Percentiles rank a stretch among this genome's conserved stretches.
These are phyloP conservation scores for Lactifluus echinatus DNA, from an alignment of 768 basidiomycete genomes.

Conservation along the genomic window DNA sequence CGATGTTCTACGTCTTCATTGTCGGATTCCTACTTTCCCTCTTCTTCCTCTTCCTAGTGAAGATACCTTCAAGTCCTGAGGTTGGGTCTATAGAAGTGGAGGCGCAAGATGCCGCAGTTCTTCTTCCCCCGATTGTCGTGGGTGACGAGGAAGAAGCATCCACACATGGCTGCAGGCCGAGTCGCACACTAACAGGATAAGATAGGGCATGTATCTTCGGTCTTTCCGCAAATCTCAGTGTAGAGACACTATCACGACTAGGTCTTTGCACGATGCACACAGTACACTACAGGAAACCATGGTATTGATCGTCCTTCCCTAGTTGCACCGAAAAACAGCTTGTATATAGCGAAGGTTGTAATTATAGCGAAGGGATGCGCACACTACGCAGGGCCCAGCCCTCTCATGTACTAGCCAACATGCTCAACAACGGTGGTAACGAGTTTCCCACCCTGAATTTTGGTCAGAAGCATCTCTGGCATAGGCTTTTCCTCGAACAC, in stretches of 20 bases:
- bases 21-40: slow-evolving; percentile 35
- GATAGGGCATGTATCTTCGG: too few relatives aligned
- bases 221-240: too few relatives aligned
- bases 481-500: slow-evolving; percentile 83
- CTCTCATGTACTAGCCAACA: slow-evolving; percentile 34
- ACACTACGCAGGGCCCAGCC: neutral
- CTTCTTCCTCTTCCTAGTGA: slow-evolving; percentile 39
- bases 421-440: slow-evolving; percentile 90
- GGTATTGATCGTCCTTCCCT: too few relatives aligned
- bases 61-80: slow-evolving; percentile 26
- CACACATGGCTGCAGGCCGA: neutral
- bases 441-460: slow-evolving; percentile 72
- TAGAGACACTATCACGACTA: too few relatives aligned
- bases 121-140: neutral
- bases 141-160: neutral
- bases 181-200: neutral
- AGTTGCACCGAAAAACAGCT: neutral
- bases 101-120: neutral
- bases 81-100: neutral
- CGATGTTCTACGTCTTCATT: slow-evolving; percentile 56
- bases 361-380: neutral
- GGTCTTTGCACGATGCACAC: too few relatives aligned
- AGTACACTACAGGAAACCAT: too few relatives aligned
- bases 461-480: slow-evolving; percentile 93
- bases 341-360: neutral